Evolutionary conservation across 345 rosid species (phyloP).

Genomic region (Arabis alpina): DNA sequence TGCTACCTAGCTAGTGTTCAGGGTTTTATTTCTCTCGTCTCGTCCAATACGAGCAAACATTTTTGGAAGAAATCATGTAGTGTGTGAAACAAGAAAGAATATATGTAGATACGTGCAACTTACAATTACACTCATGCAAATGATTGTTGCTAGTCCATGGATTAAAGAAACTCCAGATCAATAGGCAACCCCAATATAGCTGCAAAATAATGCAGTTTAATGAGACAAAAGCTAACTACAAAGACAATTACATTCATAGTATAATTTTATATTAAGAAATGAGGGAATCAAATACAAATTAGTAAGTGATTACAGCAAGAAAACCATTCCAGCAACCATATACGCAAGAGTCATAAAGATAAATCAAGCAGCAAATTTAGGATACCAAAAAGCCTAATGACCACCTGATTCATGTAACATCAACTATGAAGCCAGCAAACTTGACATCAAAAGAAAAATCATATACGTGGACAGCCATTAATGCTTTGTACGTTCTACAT

Average conservation of each 20-base stretch:
- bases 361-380: constrained; percentile 22
- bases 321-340: constrained; percentile 18
- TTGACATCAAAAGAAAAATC: constrained; percentile 21
- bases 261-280: constrained; percentile 1
- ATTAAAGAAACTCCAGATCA: constrained; percentile 69
- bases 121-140: constrained; percentile 67
- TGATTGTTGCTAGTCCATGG: constrained; percentile 78
- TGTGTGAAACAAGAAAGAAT: constrained; percentile 24
- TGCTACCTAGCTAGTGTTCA: constrained; percentile 14
- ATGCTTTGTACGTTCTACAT: neutral
- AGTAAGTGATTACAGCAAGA: constrained; percentile 13
- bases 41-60: constrained; percentile 4
- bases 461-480: constrained; percentile 12
- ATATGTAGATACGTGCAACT: constrained; percentile 47
- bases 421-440: constrained; percentile 2
- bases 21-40: constrained; percentile 20
- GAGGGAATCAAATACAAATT: constrained; percentile 20
- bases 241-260: constrained; percentile 19
- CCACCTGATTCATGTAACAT: constrained; percentile 5
- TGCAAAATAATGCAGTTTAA: constrained; percentile 46
- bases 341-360: constrained; percentile 6
- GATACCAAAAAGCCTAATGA: constrained; percentile 6
- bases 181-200: constrained; percentile 72
- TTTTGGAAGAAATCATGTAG: neutral
- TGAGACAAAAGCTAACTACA: constrained; percentile 30